A percentile compares a stretch with the other conserved stretches of the same genome.
Evolutionary conservation across 202 grass and related monocot genomes (phyloP).

Genomic region (Musa balbisiana): DNA sequence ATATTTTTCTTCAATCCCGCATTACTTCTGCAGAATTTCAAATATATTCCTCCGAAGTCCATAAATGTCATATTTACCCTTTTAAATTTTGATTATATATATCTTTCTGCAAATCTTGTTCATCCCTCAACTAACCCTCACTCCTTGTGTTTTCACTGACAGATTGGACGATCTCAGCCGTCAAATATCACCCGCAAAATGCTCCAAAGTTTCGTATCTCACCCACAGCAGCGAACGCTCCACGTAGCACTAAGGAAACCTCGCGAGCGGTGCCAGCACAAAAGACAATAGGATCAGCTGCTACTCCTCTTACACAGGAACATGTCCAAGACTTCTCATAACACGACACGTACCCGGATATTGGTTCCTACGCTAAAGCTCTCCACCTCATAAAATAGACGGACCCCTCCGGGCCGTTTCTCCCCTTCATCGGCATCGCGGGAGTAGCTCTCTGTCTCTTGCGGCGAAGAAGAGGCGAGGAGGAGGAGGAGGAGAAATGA

Average conservation of each 20-base stretch:
- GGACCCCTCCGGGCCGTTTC: too few relatives aligned
- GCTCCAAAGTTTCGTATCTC: too few relatives aligned
- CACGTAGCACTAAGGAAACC: too few relatives aligned
- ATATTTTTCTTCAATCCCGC: too few relatives aligned
- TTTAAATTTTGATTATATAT: too few relatives aligned
- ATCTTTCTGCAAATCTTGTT: too few relatives aligned
- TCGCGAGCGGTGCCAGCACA: neutral
- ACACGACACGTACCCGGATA: neutral
- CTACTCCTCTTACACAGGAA: neutral
- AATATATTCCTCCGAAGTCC: too few relatives aligned
- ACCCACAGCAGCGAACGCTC: too few relatives aligned
- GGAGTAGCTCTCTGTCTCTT: neutral
- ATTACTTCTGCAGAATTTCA: too few relatives aligned
- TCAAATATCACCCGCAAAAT: neutral
- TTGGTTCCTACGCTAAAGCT: neutral
- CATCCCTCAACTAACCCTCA: too few relatives aligned
- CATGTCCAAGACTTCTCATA: neutral
- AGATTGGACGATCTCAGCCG: neutral
- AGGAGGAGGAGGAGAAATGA: slow-evolving; percentile 2
- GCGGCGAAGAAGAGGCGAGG: neutral
- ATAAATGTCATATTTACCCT: too few relatives aligned
- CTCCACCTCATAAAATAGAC: neutral
- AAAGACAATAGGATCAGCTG: neutral
- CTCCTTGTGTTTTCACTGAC: too few relatives aligned
- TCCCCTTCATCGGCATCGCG: neutral